phyloP scores from a whole-genome alignment of 768 basidiomycete genomes.

The Hygrophorus russula region DNA sequence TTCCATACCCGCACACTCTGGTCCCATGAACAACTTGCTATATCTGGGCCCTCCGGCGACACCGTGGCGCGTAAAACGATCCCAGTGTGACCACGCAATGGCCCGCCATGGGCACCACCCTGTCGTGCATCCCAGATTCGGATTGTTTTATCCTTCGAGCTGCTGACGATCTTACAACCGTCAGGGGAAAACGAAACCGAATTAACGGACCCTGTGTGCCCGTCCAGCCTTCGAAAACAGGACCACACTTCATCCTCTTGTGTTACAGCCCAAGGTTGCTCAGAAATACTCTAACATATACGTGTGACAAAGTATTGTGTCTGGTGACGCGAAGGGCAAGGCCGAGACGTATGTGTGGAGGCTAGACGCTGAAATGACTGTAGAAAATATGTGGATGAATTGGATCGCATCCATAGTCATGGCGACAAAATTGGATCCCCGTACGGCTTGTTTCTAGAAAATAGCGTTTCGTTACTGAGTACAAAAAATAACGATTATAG shows the following conservation, averaged over 20 bases:
- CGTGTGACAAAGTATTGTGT: not conserved
- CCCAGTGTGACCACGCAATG: slow-evolving; percentile 6
- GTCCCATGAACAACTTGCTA: slow-evolving; percentile 40
- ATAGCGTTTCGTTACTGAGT: no score
- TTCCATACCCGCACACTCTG: slow-evolving; percentile 30
- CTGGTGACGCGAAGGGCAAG: not conserved
- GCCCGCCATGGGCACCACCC: not conserved
- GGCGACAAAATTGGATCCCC: not conserved
- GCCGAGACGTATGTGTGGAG: slow-evolving; percentile 1
- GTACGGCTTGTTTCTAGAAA: not conserved
- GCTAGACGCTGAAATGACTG: not conserved
- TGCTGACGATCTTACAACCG: not conserved
- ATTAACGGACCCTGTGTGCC: not conserved
- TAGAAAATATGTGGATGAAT: not conserved
- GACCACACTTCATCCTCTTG: not conserved
- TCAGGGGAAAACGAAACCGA: slow-evolving; percentile 4
- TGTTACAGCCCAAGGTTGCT: not conserved
- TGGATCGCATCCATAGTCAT: not conserved
- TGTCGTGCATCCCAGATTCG: slow-evolving; percentile 4
- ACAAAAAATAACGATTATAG: not conserved
- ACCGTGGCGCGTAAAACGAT: slow-evolving; percentile 23
- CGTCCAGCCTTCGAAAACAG: not conserved
- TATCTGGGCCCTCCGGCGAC: slow-evolving; percentile 36
- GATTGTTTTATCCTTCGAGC: slow-evolving; percentile 3
- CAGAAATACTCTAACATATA: not conserved